phyloP scores from a whole-genome alignment of 202 grass and related monocot species.

The Cymbopogon flexuosus region DNA sequence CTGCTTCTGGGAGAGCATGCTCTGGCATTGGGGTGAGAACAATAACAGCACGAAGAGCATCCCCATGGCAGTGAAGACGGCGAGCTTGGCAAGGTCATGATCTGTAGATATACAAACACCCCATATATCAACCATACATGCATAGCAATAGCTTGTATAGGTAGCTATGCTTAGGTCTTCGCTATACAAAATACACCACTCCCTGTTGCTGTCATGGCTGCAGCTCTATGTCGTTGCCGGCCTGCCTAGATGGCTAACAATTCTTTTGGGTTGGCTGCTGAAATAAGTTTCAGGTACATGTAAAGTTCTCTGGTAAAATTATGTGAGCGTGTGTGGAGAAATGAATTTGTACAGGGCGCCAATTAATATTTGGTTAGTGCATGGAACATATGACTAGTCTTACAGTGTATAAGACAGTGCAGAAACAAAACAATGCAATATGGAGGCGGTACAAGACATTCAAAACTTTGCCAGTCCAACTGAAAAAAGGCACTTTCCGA shows the following conservation, averaged over 20 bases:
- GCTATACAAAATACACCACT: constrained; percentile 24
- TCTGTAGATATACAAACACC: constrained; percentile 33
- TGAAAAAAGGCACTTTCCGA: not conserved
- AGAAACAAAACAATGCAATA: not conserved
- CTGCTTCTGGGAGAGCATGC: constrained; percentile 78
- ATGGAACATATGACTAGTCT: not conserved
- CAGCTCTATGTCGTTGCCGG: constrained; percentile 17
- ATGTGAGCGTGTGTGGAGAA: not conserved
- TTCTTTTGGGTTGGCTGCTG: constrained; percentile 45
- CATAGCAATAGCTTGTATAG: constrained; percentile 51
- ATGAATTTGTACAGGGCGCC: not conserved
- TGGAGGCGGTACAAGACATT: not conserved
- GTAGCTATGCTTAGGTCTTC: constrained; percentile 35
- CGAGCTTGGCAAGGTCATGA: constrained; percentile 44
- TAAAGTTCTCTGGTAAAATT: constrained; percentile 30
- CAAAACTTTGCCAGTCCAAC: not conserved
- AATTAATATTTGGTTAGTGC: not conserved
- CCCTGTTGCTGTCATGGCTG: constrained; percentile 25
- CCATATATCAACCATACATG: constrained; percentile 42
- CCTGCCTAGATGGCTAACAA: constrained; percentile 23
- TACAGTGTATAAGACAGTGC: not conserved
- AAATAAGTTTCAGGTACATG: constrained; percentile 25
- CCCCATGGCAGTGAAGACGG: not conserved
- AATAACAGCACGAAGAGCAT: constrained; percentile 33
- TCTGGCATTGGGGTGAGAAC: constrained; percentile 80